A percentile compares a stretch with the other conserved stretches of the same genome.
Conservation (phyloP, 306 rosid genomes). For the Quillaja saponaria region DNA sequence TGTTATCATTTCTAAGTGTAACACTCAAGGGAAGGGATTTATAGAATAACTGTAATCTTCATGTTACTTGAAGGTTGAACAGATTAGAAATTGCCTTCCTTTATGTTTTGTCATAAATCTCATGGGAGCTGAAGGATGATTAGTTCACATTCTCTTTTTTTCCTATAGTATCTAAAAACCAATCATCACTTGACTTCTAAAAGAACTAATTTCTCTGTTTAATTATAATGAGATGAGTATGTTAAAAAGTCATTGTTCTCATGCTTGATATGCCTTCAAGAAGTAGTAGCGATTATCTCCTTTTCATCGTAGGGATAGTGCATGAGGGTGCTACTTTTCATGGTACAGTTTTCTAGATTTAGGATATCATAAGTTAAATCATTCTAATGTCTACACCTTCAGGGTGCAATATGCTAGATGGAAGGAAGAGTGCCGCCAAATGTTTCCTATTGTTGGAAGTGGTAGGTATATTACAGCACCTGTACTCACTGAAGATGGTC, state of each 20-base stretch:
- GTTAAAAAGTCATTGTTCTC: slow-evolving; percentile 1
- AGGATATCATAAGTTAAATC: slow-evolving; percentile 16
- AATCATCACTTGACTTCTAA: slow-evolving; percentile 10
- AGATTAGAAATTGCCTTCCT: neutral
- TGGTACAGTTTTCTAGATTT: slow-evolving; percentile 15
- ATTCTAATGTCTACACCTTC: slow-evolving; percentile 31
- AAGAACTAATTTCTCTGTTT: slow-evolving; percentile 9
- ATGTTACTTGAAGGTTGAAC: slow-evolving; percentile 3
- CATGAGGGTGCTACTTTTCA: neutral
- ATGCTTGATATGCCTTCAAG: slow-evolving; percentile 17
- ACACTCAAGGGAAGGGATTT: too few relatives aligned
- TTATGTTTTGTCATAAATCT: neutral
- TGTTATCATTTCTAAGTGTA: neutral
- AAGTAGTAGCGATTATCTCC: slow-evolving; percentile 14
- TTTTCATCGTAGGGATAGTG: slow-evolving; percentile 7
- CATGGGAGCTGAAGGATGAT: neutral
- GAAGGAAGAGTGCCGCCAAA: slow-evolving; percentile 82
- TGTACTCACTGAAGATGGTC: slow-evolving; percentile 76
- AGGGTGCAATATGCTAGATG: slow-evolving; percentile 76
- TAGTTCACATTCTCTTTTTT: neutral
- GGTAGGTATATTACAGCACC: slow-evolving; percentile 93
- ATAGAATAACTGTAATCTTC: neutral
- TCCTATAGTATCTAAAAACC: slow-evolving; percentile 8
- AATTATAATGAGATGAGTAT: slow-evolving; percentile 22
- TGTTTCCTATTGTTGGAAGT: slow-evolving; percentile 94